Percentiles rank a stretch among this genome's conserved stretches.
Evolutionary conservation across 441 rosid genomes (phyloP).

Genomic region (Geranium incanum): DNA sequence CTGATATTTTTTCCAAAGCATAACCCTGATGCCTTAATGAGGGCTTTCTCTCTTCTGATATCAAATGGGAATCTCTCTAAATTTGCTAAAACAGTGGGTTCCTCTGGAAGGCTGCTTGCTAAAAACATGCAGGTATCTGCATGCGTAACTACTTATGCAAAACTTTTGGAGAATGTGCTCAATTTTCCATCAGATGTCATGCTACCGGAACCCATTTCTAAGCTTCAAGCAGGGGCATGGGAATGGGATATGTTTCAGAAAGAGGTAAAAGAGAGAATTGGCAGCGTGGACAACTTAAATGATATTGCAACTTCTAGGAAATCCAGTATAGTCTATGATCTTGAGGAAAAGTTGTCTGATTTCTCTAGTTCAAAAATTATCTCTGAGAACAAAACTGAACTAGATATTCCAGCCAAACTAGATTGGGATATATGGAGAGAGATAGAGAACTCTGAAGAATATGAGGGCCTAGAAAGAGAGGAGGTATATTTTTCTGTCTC

Average conservation of each 20-base stretch:
- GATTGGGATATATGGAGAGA: constrained; percentile 68
- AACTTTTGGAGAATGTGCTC: constrained; percentile 67
- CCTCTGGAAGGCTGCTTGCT: constrained; percentile 72
- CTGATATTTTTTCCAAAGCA: constrained; percentile 59
- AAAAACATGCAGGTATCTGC: constrained; percentile 76
- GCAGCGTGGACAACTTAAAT: constrained; percentile 30
- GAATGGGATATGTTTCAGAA: constrained; percentile 66
- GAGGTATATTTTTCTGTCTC: constrained; percentile 51
- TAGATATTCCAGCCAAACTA: constrained; percentile 51
- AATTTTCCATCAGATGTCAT: constrained; percentile 69
- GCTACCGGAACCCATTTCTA: constrained; percentile 62
- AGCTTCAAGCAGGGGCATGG: constrained; percentile 60
- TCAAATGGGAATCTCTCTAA: constrained; percentile 73
- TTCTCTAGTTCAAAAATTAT: constrained; percentile 31
- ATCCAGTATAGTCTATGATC: constrained; percentile 45
- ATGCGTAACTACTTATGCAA: constrained; percentile 67
- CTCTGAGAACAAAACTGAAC: constrained; percentile 40
- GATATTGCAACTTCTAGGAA: constrained; percentile 26
- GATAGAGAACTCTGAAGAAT: constrained; percentile 62
- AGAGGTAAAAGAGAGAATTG: constrained; percentile 36
- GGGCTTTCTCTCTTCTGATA: constrained; percentile 65
- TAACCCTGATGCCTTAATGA: constrained; percentile 59
- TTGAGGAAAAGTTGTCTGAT: constrained; percentile 56
- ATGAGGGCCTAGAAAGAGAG: constrained; percentile 69
- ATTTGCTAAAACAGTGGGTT: constrained; percentile 63